Percentiles rank a stretch among this genome's conserved stretches.
Conservation (phyloP, 2,329 filamentous ascomycete species). For the Phoma sp. region DNA sequence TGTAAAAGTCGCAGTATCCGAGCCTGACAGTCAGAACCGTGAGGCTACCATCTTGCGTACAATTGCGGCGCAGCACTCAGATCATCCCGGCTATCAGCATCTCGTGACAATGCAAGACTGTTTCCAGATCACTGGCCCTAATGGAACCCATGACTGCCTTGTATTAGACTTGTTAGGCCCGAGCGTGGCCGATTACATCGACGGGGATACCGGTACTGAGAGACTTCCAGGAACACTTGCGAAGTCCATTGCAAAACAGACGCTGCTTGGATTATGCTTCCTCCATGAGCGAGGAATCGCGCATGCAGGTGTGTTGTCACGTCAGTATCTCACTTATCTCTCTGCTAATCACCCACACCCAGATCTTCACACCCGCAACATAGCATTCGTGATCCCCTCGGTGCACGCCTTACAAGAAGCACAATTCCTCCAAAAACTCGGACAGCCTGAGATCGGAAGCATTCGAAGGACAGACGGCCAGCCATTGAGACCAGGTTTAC, state of each 20-base stretch:
- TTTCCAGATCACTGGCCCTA: slow-evolving; percentile 52
- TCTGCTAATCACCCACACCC: slow-evolving; percentile 4
- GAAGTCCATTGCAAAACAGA: slow-evolving; percentile 43
- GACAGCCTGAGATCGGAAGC: slow-evolving; percentile 19
- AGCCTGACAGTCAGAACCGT: not conserved
- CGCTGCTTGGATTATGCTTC: slow-evolving; percentile 24
- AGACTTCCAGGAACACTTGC: slow-evolving; percentile 48
- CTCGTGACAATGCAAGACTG: slow-evolving; percentile 46
- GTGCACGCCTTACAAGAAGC: slow-evolving; percentile 23
- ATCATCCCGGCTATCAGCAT: slow-evolving; percentile 24
- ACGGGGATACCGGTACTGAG: slow-evolving; percentile 37
- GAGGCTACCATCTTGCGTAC: slow-evolving; percentile 1
- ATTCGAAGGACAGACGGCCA: slow-evolving; percentile 28
- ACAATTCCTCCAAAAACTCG: slow-evolving; percentile 25
- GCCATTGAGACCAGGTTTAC: slow-evolving; percentile 23
- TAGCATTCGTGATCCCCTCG: slow-evolving; percentile 29
- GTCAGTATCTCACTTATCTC: not conserved
- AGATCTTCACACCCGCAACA: slow-evolving; percentile 39
- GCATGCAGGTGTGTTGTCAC: slow-evolving; percentile 31
- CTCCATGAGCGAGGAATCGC: slow-evolving; percentile 31
- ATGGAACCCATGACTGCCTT: slow-evolving; percentile 54
- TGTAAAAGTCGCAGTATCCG: slow-evolving; percentile 1
- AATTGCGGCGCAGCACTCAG: not conserved
- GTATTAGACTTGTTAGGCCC: slow-evolving; percentile 52
- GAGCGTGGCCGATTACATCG: slow-evolving; percentile 47